A percentile compares a stretch with the other conserved stretches of the same genome.
Conservation (phyloP, 495 filamentous ascomycete species). For the Niebla homalea region DNA sequence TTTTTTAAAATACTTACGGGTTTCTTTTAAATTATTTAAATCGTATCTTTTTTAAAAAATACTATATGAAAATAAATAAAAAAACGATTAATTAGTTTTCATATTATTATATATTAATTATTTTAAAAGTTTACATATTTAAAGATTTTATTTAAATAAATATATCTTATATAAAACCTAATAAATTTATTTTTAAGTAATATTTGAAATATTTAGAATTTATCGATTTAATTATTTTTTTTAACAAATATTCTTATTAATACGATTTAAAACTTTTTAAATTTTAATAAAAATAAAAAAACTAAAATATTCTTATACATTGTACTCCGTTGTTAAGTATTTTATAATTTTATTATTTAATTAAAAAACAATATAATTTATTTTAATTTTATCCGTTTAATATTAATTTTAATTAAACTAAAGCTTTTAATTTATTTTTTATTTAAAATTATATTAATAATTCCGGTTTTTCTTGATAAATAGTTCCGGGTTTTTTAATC, state of each 20-base stretch:
- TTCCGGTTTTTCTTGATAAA: background rate
- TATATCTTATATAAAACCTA: too few relatives aligned
- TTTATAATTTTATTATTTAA: background rate
- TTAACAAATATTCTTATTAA: background rate
- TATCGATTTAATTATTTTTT: background rate
- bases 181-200: too few relatives aligned
- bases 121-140: too few relatives aligned
- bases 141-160: too few relatives aligned
- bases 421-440: constrained; percentile 1
- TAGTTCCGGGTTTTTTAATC: background rate
- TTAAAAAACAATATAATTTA: background rate
- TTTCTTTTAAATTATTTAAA: too few relatives aligned
- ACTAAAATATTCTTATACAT: background rate
- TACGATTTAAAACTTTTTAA: background rate
- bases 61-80: too few relatives aligned
- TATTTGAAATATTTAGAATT: too few relatives aligned
- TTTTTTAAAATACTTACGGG: too few relatives aligned
- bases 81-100: too few relatives aligned
- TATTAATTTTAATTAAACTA: background rate
- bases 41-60: too few relatives aligned
- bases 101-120: too few relatives aligned
- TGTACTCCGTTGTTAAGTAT: background rate
- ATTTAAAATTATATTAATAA: background rate
- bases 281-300: background rate
- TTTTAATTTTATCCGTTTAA: background rate